phyloP scores from a whole-genome alignment of 2,329 filamentous ascomycete genomes.

The Diplodia sapinea region DNA sequence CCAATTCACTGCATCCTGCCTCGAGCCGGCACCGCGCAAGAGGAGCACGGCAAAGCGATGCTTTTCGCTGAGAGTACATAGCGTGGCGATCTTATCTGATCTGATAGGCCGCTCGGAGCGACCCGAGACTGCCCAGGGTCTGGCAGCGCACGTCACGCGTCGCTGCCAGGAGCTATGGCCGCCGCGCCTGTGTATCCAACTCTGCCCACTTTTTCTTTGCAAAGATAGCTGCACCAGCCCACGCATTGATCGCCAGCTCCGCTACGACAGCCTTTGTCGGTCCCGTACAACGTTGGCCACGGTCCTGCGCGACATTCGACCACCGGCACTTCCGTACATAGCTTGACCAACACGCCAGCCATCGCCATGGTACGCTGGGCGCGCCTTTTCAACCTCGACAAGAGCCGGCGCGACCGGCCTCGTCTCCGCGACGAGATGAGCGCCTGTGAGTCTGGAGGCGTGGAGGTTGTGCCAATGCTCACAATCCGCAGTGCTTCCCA shows the following conservation, averaged over 20 bases:
- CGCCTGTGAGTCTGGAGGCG: slow-evolving; percentile 40
- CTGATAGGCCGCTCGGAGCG: slow-evolving; percentile 20
- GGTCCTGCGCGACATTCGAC: background rate
- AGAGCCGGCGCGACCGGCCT: slow-evolving; percentile 45
- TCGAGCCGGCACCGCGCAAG: background rate
- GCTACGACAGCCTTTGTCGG: background rate
- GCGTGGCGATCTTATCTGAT: background rate
- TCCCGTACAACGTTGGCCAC: background rate
- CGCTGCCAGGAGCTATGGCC: slow-evolving; percentile 30
- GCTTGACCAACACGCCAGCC: background rate
- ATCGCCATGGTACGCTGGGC: slow-evolving; percentile 48
- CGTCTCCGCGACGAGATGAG: slow-evolving; percentile 51
- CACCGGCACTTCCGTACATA: background rate
- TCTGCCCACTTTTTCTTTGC: slow-evolving; percentile 23
- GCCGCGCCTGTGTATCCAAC: slow-evolving; percentile 20
- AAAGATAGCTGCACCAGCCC: slow-evolving; percentile 1
- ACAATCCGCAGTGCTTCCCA: slow-evolving; percentile 65
- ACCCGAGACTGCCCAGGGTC: slow-evolving; percentile 6
- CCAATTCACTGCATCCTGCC: background rate
- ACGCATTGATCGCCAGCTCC: slow-evolving; percentile 18
- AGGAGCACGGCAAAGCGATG: background rate
- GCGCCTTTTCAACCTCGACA: slow-evolving; percentile 46
- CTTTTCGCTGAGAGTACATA: background rate
- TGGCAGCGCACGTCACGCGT: slow-evolving; percentile 22
- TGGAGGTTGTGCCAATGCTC: slow-evolving; percentile 22